A percentile compares a stretch with the other conserved stretches of the same genome.
These are phyloP conservation scores for Elsinoe ampelina DNA, from an alignment of 2,329 filamentous ascomycete species.

Conservation along the genomic window DNA sequence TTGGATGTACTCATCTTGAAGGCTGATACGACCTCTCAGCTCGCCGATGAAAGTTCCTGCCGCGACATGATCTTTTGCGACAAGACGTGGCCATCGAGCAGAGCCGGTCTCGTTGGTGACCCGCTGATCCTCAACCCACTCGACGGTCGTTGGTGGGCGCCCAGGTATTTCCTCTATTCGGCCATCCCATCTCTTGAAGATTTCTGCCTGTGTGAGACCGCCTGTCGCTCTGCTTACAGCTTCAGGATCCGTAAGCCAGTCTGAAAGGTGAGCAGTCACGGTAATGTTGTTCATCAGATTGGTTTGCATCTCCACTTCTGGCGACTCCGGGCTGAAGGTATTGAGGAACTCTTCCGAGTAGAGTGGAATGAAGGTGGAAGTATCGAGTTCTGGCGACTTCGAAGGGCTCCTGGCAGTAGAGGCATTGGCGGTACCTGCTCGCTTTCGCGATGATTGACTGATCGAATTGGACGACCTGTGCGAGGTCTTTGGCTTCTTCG, in stretches of 20 bases:
- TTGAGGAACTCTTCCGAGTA: constrained; percentile 57
- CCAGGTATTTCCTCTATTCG: constrained; percentile 45
- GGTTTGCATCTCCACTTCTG: constrained; percentile 47
- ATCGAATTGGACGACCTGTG: constrained; percentile 73
- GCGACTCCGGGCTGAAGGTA: constrained; percentile 32
- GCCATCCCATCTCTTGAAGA: constrained; percentile 56
- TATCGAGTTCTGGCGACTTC: constrained; percentile 57
- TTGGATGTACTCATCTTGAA: constrained; percentile 38
- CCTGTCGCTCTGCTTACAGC: constrained; percentile 60
- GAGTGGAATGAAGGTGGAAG: constrained; percentile 20
- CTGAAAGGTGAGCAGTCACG: constrained; percentile 63
- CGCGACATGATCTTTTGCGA: constrained; percentile 42
- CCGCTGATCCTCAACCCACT: constrained; percentile 43
- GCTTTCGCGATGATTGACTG: constrained; percentile 57
- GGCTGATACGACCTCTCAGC: constrained; percentile 52
- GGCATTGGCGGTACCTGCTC: constrained; percentile 47
- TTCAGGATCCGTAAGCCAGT: constrained; percentile 68
- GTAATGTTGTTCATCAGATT: constrained; percentile 71
- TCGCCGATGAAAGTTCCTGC: constrained; percentile 54
- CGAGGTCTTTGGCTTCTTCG: constrained; percentile 72
- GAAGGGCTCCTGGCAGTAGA: constrained; percentile 61
- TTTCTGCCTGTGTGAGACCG: constrained; percentile 52
- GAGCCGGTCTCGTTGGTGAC: constrained; percentile 45
- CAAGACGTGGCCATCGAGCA: constrained; percentile 63
- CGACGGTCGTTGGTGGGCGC: constrained; percentile 43